Base-by-base conservation (phyloP, 306 rosid species). In the Gynostemma pentaphyllum region DNA sequence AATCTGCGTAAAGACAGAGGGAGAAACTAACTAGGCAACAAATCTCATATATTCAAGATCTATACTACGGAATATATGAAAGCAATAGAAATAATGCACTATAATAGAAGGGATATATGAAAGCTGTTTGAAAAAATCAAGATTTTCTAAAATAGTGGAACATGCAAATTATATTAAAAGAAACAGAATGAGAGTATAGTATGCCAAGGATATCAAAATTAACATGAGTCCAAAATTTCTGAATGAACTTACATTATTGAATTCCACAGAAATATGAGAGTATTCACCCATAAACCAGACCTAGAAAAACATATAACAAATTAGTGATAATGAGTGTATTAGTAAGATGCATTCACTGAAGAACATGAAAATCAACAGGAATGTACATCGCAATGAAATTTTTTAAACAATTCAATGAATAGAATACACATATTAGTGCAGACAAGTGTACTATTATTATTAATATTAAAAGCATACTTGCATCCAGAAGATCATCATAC, bases 271-370 rank as follows among this genome's bases (percentile, higher is more conserved):
- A 41, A 88, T 81, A 79, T 88, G 97, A 69, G 90, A 86, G 72
- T 86, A 80, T 73, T 81, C 77, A 4, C 99, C 97, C 99, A 94
- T 94, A 73, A 84, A 88, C 84, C 95, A 82, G 73, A 88, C 97
- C 97, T 94, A 65, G 78, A 87, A 19, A 80, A 70, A 71, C 56
- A 46, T 16, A 34, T 16, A 46, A 27, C 57, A 64, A 64, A 64
- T 64, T 45, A 46, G 69, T 47, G 23, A 5, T 7, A 36, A 15
- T 4, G 41, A 40, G 50, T 30, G 5, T 14, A 14, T 9, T 53
- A 18, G 5, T 15, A 53, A 29, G 41, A 61, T 15, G 2, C 49
- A 61, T 40, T 40, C 39, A 61, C 49, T 1, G 34, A 61, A 61
- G 15, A 1, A 54, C 21, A 2, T n/a, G 19, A 28, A 29, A 54